Evolutionary conservation across 2,329 filamentous ascomycete genomes (phyloP).

Genomic region (Diplodia intermedia): DNA sequence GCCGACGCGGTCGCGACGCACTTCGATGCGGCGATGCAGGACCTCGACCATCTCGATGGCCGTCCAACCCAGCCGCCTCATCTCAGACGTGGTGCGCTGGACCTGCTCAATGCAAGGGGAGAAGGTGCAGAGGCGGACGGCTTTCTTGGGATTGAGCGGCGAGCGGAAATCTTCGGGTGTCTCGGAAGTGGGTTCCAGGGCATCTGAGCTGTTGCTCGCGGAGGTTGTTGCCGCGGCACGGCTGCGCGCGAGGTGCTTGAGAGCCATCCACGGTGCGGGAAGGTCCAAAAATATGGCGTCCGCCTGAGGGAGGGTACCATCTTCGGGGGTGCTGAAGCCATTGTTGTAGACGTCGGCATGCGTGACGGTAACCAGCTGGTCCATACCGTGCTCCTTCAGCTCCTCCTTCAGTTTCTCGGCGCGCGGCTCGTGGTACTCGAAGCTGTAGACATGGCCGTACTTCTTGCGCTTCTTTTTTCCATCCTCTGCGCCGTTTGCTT

Average conservation of each 20-base stretch:
- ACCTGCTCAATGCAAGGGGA: constrained; percentile 98
- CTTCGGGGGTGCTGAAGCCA: constrained; percentile 63
- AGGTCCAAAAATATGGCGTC: constrained; percentile 80
- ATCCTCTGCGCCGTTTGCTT: constrained; percentile 37
- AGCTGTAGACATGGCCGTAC: constrained; percentile 77
- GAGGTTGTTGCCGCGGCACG: constrained; percentile 40
- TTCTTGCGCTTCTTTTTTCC: constrained; percentile 49
- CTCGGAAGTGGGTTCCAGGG: constrained; percentile 21
- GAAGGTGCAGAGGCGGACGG: constrained; percentile 88
- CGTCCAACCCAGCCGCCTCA: constrained; percentile 85
- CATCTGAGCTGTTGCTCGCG: not conserved
- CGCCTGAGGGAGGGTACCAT: constrained; percentile 59
- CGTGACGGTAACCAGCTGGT: constrained; percentile 71
- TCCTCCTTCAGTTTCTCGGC: constrained; percentile 74
- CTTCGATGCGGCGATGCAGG: constrained; percentile 77
- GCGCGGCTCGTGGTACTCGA: constrained; percentile 78
- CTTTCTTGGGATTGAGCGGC: constrained; percentile 72
- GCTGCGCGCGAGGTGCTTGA: constrained; percentile 74
- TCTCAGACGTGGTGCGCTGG: constrained; percentile 78
- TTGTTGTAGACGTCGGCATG: constrained; percentile 80
- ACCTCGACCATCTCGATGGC: constrained; percentile 95
- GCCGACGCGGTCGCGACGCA: constrained; percentile 81
- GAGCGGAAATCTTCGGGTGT: constrained; percentile 47
- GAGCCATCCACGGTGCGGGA: constrained; percentile 79
- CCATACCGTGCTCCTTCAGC: constrained; percentile 70